Base-by-base conservation (phyloP, 2,329 filamentous ascomycete species). In the Drechslerella dactyloides region DNA sequence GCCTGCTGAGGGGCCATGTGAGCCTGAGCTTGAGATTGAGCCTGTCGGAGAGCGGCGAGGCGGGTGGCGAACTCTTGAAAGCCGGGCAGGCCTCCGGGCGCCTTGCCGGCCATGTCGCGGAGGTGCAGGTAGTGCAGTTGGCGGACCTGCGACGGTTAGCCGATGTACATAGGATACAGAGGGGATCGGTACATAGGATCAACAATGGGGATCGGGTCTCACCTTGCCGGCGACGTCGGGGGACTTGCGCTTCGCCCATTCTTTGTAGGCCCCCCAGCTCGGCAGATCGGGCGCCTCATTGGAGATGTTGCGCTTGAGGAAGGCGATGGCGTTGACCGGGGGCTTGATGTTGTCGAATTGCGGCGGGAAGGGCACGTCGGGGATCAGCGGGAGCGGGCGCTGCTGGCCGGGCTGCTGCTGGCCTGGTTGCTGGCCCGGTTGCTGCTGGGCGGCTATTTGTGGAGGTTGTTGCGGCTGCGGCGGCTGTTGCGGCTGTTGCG, bases 111-210 rank as follows among this genome's bases (percentile, higher is more conserved):
- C 54, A 72, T 54, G 19, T 72, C 68, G 15, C 64, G 68, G 5
- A 72, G 48, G 15, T 72, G 68, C n/a, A 72, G 44, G n/a, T 65
- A 72, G 24, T 72, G 68, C 55, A 65, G 30, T 46, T 64, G 62
- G 15, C 61, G 60, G 1, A 72, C 60, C 68, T 72, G 61, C 2
- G 6, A 30, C 27, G 17, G 11, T 33, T 40, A 33, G 8, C 27
- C n/a, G n/a, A n/a, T n/a, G n/a, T n/a, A n/a, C n/a, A n/a, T n/a
- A n/a, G n/a, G n/a, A n/a, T n/a, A n/a, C n/a, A n/a, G n/a, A n/a
- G n/a, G n/a, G n/a, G n/a, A n/a, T n/a, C n/a, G n/a, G n/a, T n/a
- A n/a, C n/a, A n/a, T n/a, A n/a, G n/a, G n/a, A n/a, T n/a, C n/a
- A n/a, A n/a, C 17, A 10, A 2, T 15, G 11, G 15, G 11, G 15